These are phyloP conservation scores for Trichoderma polysporum DNA, from an alignment of 2,329 filamentous ascomycete genomes.

Conservation along the genomic window DNA sequence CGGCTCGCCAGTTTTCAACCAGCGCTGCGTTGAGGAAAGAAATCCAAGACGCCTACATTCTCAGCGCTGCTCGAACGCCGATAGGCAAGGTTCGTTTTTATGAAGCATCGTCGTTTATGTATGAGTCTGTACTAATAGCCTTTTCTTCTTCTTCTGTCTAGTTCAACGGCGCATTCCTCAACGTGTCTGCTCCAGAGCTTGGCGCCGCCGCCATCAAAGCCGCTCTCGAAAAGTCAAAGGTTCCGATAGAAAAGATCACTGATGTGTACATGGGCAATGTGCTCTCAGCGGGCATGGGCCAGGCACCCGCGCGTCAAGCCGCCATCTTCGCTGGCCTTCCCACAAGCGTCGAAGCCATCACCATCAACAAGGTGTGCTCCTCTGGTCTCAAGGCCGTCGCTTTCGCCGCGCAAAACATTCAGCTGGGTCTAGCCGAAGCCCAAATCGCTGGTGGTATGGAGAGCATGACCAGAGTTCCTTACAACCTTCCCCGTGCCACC, in stretches of 20 bases:
- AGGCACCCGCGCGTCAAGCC: slow-evolving; percentile 90
- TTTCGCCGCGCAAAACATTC: slow-evolving; percentile 90
- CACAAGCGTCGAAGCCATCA: slow-evolving; percentile 78
- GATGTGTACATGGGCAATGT: slow-evolving; percentile 99
- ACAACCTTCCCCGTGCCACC: slow-evolving; percentile 82
- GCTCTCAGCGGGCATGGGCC: slow-evolving; percentile 77
- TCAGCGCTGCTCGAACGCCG: slow-evolving; percentile 86
- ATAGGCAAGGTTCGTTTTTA: slow-evolving; percentile 70
- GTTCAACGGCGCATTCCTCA: slow-evolving; percentile 93
- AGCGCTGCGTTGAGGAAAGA: slow-evolving; percentile 55
- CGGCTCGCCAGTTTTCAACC: slow-evolving; percentile 49
- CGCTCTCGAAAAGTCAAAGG: slow-evolving; percentile 79
- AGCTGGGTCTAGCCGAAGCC: slow-evolving; percentile 83
- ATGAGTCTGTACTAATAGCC: not conserved
- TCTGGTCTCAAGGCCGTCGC: slow-evolving; percentile 91
- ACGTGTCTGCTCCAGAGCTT: slow-evolving; percentile 80
- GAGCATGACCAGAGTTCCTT: slow-evolving; percentile 93
- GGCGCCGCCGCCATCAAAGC: slow-evolving; percentile 90
- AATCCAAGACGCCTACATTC: slow-evolving; percentile 88
- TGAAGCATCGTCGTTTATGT: not conserved
- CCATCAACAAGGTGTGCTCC: slow-evolving; percentile 97
- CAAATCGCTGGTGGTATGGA: slow-evolving; percentile 97
- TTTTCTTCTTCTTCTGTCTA: slow-evolving; percentile 38
- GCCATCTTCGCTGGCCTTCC: slow-evolving; percentile 83
- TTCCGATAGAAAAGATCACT: slow-evolving; percentile 77